phyloP scores from a whole-genome alignment of 495 filamentous ascomycete genomes.

The Penicillium samsonianum region DNA sequence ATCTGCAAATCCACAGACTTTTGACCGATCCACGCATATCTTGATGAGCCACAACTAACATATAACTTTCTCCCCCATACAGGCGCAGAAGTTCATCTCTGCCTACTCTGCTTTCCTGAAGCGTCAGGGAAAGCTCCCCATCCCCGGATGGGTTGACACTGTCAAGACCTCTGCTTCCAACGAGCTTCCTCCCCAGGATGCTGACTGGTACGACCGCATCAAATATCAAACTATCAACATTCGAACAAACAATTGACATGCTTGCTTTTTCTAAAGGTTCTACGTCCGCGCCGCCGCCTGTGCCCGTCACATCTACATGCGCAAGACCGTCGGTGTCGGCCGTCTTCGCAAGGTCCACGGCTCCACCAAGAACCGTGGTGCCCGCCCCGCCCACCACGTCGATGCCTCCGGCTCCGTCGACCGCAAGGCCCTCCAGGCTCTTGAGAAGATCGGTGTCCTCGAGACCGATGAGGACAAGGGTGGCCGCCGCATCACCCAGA shows the following conservation, averaged over 20 bases:
- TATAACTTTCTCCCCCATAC: constrained; percentile 26
- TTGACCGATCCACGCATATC: constrained; percentile 11
- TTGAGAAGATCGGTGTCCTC: constrained; percentile 98
- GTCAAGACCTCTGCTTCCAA: constrained; percentile 96
- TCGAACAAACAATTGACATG: constrained; percentile 17
- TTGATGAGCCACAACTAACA: constrained; percentile 28
- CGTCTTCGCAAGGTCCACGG: constrained; percentile 92
- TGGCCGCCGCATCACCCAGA: constrained; percentile 94
- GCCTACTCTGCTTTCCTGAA: constrained; percentile 97
- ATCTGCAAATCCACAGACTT: constrained; percentile 21
- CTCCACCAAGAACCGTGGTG: constrained; percentile 93
- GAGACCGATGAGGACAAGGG: constrained; percentile 97
- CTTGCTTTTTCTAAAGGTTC: constrained; percentile 59
- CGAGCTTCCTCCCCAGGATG: constrained; percentile 94
- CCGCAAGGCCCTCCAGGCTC: constrained; percentile 90
- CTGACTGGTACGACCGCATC: constrained; percentile 70
- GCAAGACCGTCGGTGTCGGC: constrained; percentile 97
- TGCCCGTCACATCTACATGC: constrained; percentile 97
- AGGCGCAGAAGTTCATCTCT: constrained; percentile 93
- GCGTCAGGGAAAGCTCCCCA: constrained; percentile 97
- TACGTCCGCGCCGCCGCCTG: constrained; percentile 96
- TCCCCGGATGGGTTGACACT: constrained; percentile 98
- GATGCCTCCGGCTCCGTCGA: constrained; percentile 93
- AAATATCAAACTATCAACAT: neutral
- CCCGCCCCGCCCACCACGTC: constrained; percentile 89